These are phyloP conservation scores for Zizania latifolia DNA, from an alignment of 176 grass and related monocot genomes.

Conservation along the genomic window DNA sequence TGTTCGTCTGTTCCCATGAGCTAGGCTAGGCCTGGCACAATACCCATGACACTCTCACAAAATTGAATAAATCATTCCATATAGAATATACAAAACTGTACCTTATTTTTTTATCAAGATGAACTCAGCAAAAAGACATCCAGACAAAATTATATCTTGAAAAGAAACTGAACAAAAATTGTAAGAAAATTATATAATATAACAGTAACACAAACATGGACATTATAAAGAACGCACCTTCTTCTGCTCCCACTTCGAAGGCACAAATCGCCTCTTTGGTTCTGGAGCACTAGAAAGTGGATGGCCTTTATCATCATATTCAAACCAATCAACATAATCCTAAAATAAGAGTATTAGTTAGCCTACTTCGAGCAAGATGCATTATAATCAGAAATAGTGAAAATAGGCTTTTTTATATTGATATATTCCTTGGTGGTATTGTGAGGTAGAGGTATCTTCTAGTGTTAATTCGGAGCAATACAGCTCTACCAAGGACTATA, in stretches of 20 bases:
- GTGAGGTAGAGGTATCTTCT: not conserved
- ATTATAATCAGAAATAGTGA: constrained; percentile 9
- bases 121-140: not conserved
- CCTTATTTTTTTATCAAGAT: not conserved
- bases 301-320: constrained; percentile 86
- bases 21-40: too few species aligned
- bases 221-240: constrained; percentile 42
- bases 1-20: too few species aligned
- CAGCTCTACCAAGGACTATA: not conserved
- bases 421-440: not conserved
- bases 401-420: not conserved
- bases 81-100: not conserved
- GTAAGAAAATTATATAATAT: not conserved
- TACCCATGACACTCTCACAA: too few species aligned
- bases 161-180: constrained; percentile 2
- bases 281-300: constrained; percentile 97
- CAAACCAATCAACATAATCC: constrained; percentile 99
- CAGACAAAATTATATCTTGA: not conserved
- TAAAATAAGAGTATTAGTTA: constrained; percentile 29
- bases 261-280: constrained; percentile 93
- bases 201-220: not conserved
- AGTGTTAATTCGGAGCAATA: not conserved
- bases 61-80: not conserved
- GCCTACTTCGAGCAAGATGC: not conserved
- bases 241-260: constrained; percentile 97